Evolutionary conservation across 192 early-diverging fungal species (phyloP), one percentile per base, ranked within the genome.

Genomic region (Podila horticola): DNA sequence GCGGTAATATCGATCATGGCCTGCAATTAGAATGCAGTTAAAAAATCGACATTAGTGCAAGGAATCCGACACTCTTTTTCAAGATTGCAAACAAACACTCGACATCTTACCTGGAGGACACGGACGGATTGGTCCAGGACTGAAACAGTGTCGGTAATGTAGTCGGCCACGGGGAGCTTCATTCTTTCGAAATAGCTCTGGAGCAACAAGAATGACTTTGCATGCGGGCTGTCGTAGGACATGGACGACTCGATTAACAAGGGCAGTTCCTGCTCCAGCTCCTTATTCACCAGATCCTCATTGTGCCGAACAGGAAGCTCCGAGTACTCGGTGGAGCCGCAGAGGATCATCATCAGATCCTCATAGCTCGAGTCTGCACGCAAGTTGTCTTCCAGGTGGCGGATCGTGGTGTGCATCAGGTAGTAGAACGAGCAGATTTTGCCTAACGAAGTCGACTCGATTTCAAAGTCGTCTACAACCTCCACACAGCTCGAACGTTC

Each of bases 261-360:
- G 1, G 93, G 95, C 20, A 97, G 75, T 31, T 86, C 72, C 34
- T 88, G 87, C 69, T 95, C 95, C 19, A 98, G 84, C 59, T 95
- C 93, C 38, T 86, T 86, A 85, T 98, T 97, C 61, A 95, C 83
- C 50, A 95, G 62, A 79, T 99, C 96, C 71, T 99, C 98, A 77
- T 98, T 96, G 75, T 97, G 97, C 2, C 98, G 90, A 6, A 98
- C 95, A 0, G 98, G 97, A 22, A 98, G 79, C 71, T 98, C 96
- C 13, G 90, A 87, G 87, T 95, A 99, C 72, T 98, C 97, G 3
- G 89, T 86, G 0, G 92, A 91, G 66, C 97, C 93, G 74, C 92
- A 90, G 11, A 98, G 86, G 69, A 97, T 83, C 51, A 89, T 85
- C 62, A 99, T 67, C 29, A 98, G 66, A 45, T 89, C 89, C 81